Evolutionary conservation across 306 rosid species (phyloP), one percentile per base, ranked within the genome.

Genomic region (Vigna radiata): DNA sequence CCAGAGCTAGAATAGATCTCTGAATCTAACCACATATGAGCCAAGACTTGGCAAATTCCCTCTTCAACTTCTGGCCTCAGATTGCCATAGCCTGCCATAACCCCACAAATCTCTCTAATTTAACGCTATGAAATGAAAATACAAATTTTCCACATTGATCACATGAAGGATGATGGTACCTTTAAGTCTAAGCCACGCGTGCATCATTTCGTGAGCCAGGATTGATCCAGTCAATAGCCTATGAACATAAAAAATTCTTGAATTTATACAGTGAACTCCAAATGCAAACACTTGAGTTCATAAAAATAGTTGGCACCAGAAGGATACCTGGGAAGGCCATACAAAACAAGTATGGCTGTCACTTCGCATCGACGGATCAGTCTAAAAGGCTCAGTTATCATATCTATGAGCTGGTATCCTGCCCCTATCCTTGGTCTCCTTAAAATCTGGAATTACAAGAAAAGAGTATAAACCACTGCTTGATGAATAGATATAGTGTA

Each of bases 161-260:
- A 65, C 15, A 55, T 63, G 70, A 55, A 73, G 81, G 79, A 21
- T 64, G 76, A 47, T 50, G 54, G 66, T 67, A 94, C 99, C 99
- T 84, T 88, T 96, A 73, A 96, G 99, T 82, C 99, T 86, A 48
- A 96, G 96, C 99, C 99, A 96, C 9, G 96, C 99, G 68, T 96
- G 99, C 99, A 96, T 96, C 99, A 93, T 93, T 86, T 96, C 99
- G 7, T 96, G 99, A 81, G 99, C 97, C 52, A 96, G 83, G 87
- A 93, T 96, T 33, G 98, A 87, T 70, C 99, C 99, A 1, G 99
- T 96, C 88, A 96, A 73, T 83, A 93, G 80, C 90, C 99, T 96
- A 85, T 18, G 68, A 23, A 80, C 50, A 62, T 19, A 63, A 75
- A 72, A 80, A 72, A 77, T 62, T 71, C 62, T 65, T 49, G 77